Conservation (phyloP, 164 flowering plant genomes). For the Sextonia rubra region DNA sequence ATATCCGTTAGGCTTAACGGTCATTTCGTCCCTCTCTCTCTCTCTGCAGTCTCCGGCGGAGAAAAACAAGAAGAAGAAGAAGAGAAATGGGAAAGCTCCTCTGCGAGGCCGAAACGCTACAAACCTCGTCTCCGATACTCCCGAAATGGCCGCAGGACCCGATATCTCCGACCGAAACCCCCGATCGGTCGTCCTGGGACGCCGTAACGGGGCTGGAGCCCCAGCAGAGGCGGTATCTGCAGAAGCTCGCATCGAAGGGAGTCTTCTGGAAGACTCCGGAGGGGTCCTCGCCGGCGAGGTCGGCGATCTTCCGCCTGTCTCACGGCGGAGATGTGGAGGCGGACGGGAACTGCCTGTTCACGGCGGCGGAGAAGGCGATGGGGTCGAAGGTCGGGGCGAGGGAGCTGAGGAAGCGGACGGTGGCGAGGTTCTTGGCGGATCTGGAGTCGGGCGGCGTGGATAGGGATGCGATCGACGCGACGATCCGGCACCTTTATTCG, state of each 20-base stretch:
- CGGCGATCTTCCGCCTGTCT: slow-evolving; percentile 53
- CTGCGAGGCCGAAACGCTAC: slow-evolving; percentile 30
- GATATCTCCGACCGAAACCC: slow-evolving; percentile 14
- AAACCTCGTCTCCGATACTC: slow-evolving; percentile 17
- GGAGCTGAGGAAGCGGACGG: slow-evolving; percentile 72
- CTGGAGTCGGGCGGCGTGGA: slow-evolving; percentile 38
- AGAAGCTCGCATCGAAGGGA: slow-evolving; percentile 50
- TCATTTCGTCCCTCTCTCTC: slow-evolving; percentile 1
- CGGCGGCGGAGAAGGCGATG: slow-evolving; percentile 67
- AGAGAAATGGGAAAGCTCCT: slow-evolving; percentile 53
- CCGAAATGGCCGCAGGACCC: slow-evolving; percentile 22
- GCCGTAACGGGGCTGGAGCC: slow-evolving; percentile 73
- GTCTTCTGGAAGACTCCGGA: slow-evolving; percentile 77
- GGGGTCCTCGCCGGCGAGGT: slow-evolving; percentile 18
- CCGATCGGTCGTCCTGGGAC: slow-evolving; percentile 38
- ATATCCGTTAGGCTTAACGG: not conserved
- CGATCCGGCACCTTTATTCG: slow-evolving; percentile 64
- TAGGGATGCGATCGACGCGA: slow-evolving; percentile 32
- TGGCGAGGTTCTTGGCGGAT: slow-evolving; percentile 68
- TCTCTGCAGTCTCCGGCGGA: not conserved
- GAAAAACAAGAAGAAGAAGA: not conserved
- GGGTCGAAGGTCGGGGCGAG: slow-evolving; percentile 39
- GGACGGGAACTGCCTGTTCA: slow-evolving; percentile 93
- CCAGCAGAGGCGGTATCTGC: slow-evolving; percentile 55
- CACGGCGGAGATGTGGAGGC: slow-evolving; percentile 93